phyloP scores from a whole-genome alignment of 305 asterid genomes.

The Rubia balearica region DNA sequence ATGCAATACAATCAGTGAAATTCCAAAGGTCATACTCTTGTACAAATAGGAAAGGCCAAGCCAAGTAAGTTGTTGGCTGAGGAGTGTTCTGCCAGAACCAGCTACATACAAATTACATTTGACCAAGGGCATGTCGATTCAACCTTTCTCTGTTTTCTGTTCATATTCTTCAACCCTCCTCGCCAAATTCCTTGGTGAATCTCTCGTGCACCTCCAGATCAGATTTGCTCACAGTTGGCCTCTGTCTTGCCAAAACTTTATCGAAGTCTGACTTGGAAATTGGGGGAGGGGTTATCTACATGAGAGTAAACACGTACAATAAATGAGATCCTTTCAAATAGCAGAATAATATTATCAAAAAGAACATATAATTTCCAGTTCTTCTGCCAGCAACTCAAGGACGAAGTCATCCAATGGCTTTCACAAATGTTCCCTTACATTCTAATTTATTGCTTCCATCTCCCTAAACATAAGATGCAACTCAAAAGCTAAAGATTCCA shows the following conservation, averaged over 20 bases:
- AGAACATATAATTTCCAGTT: not conserved
- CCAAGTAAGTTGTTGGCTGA: not conserved
- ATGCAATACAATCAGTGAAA: constrained; percentile 14
- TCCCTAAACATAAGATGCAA: not conserved
- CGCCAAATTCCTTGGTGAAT: constrained; percentile 87
- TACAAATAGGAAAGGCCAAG: constrained; percentile 12
- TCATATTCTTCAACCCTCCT: constrained; percentile 58
- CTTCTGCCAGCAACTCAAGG: not conserved
- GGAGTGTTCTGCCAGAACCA: constrained; percentile 12
- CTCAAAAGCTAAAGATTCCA: not conserved
- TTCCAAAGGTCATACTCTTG: constrained; percentile 7
- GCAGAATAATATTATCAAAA: not conserved
- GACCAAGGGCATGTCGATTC: not conserved
- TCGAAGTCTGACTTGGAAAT: constrained; percentile 75
- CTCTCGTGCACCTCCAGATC: constrained; percentile 90
- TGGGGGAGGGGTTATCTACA: constrained; percentile 86
- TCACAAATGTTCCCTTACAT: not conserved
- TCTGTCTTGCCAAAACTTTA: constrained; percentile 76
- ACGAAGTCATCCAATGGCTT: not conserved
- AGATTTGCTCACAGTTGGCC: constrained; percentile 83
- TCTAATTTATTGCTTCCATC: not conserved
- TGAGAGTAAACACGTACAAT: constrained; percentile 10
- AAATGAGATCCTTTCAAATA: not conserved
- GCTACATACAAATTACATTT: constrained; percentile 10
- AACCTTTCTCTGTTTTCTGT: not conserved